A percentile compares a stretch with the other conserved stretches of the same genome.
Conservation (phyloP, 768 basidiomycete species). For the Mycena rebaudengoi region DNA sequence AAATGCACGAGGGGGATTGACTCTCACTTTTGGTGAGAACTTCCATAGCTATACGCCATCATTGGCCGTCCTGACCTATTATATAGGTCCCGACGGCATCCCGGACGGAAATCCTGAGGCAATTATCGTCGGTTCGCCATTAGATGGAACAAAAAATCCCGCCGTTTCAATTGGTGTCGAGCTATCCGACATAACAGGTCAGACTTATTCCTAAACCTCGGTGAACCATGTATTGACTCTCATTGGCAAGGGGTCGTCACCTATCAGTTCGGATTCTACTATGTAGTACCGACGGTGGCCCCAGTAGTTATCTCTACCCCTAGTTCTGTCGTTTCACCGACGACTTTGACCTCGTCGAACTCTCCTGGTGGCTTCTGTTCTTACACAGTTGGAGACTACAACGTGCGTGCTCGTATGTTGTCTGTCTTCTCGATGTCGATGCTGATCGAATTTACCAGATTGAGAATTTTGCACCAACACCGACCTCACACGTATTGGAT, state of each 20-base stretch:
- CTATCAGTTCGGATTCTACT: slow-evolving; percentile 65
- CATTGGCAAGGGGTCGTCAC: slow-evolving; percentile 65
- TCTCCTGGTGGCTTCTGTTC: slow-evolving; percentile 46
- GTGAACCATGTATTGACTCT: too few relatives aligned
- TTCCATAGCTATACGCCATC: not conserved
- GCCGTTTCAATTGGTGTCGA: slow-evolving; percentile 53
- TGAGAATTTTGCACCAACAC: slow-evolving; percentile 62
- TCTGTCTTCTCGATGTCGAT: not conserved
- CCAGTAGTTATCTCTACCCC: slow-evolving; percentile 54
- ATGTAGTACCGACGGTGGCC: slow-evolving; percentile 64
- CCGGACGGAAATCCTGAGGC: slow-evolving; percentile 68
- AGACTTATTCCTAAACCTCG: too few relatives aligned
- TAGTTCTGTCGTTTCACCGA: slow-evolving; percentile 42
- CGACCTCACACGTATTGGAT: slow-evolving; percentile 54
- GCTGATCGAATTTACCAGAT: slow-evolving; percentile 45
- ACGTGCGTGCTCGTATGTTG: slow-evolving; percentile 43
- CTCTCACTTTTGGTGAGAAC: slow-evolving; percentile 53
- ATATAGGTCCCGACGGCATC: slow-evolving; percentile 55
- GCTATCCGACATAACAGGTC: slow-evolving; percentile 59
- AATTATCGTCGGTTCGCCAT: slow-evolving; percentile 59
- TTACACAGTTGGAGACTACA: slow-evolving; percentile 68
- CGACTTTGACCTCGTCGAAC: slow-evolving; percentile 49
- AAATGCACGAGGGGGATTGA: slow-evolving; percentile 64
- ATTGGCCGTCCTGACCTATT: not conserved
- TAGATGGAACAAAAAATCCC: slow-evolving; percentile 64